phyloP scores from a whole-genome alignment of 2,329 filamentous ascomycete genomes.

The Raffaelea ambrosiae region DNA sequence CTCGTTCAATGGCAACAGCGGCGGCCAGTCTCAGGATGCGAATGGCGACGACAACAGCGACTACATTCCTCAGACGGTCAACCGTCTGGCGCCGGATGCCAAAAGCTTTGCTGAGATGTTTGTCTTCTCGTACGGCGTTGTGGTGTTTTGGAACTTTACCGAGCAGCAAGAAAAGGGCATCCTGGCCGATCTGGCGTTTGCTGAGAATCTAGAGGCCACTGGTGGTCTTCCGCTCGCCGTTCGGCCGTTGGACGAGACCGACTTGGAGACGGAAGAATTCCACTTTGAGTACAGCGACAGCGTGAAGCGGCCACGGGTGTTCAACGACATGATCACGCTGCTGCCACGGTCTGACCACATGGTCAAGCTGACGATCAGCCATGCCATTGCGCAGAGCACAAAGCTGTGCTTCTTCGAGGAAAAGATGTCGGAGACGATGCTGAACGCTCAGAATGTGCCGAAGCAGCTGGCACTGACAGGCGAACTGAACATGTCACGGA shows the following conservation, averaged over 20 bases:
- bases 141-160: slow-evolving; percentile 98
- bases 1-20: neutral
- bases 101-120: slow-evolving; percentile 91
- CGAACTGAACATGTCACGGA: slow-evolving; percentile 80
- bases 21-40: slow-evolving; percentile 5
- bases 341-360: slow-evolving; percentile 88
- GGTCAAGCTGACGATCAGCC: slow-evolving; percentile 96
- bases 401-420: slow-evolving; percentile 96
- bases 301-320: slow-evolving; percentile 81
- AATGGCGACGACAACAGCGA: neutral
- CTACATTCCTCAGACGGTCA: slow-evolving; percentile 20
- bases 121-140: slow-evolving; percentile 93
- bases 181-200: slow-evolving; percentile 88
- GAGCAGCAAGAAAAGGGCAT: slow-evolving; percentile 95
- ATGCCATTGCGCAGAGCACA: slow-evolving; percentile 94
- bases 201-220: slow-evolving; percentile 44
- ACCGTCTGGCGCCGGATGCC: slow-evolving; percentile 58
- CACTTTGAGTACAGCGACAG: slow-evolving; percentile 93
- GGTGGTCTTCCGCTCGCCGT: slow-evolving; percentile 60
- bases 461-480: slow-evolving; percentile 83
- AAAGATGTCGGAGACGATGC: slow-evolving; percentile 90
- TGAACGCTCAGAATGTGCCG: slow-evolving; percentile 84
- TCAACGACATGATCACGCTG: slow-evolving; percentile 98
- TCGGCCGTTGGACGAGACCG: slow-evolving; percentile 72
- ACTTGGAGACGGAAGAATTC: slow-evolving; percentile 97